Base-by-base conservation (phyloP, 1,284 basidiomycete genomes). In the Ustilago cynodontis region DNA sequence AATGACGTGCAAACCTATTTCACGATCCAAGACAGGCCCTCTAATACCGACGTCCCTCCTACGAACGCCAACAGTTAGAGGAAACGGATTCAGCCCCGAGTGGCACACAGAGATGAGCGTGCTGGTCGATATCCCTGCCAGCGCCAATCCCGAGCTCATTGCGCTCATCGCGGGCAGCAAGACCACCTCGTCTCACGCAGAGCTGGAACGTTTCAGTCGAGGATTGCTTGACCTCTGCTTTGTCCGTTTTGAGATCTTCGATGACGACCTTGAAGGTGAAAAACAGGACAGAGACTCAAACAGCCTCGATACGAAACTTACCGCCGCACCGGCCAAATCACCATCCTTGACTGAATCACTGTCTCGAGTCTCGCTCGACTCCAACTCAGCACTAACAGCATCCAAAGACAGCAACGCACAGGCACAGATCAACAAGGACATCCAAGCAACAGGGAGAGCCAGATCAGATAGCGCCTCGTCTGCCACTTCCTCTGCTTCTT, bases 171-270 rank as follows among this genome's bases (percentile, higher is more conserved):
- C 69, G 37, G 73, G 65, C 5, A 65, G 59, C 41, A 62, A 60
- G 50, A 39, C 50, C 8, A 41, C 33, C 10, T 24, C 31, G 2
- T 18, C 45, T 52, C 35, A 33, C 51, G 26, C 55, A 58, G 26
- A 24, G 49, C 5, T 72, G 33, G 66, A 77, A 6, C 62, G 56
- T 8, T 47, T 72, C 3, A 80, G 79, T 18, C 77, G 81, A 8
- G 83, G 82, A 8, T 61, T 85, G 29, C 74, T 86, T 13, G 83
- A 86, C 49, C 70, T 86, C 9, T 80, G 78, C 66, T 86, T 86
- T 54, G 45, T 85, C 1, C 81, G 81, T 7, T 81, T 86, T 56
- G 78, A 85, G 67, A 77, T 83, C 22, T 79, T 67, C 49, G 82
- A 84, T 43, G 80, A 83, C n/a, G 66, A 75, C 24, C 53, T 70